Conservation (phyloP, 2,329 filamentous ascomycete species). For the Phaeoacremonium minimum region DNA sequence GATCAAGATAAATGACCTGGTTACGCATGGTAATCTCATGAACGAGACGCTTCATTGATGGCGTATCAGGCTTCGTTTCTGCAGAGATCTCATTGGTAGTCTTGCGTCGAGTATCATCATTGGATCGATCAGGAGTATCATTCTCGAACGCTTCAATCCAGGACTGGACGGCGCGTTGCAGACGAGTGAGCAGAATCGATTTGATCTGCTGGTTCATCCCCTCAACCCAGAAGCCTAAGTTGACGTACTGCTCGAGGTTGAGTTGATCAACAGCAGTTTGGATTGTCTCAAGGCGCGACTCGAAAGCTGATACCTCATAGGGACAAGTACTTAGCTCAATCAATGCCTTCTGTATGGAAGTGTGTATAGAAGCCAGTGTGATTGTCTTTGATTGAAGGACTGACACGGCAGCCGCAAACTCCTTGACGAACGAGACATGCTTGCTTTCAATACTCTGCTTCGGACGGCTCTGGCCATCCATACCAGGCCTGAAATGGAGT, state of each 20-base stretch:
- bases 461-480: background rate
- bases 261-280: conserved; percentile 94
- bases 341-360: conserved; percentile 76
- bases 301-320: conserved; percentile 78
- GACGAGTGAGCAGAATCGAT: conserved; percentile 69
- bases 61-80: conserved; percentile 44
- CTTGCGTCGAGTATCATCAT: conserved; percentile 47
- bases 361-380: conserved; percentile 72
- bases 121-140: conserved; percentile 34
- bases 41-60: conserved; percentile 67
- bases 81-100: conserved; percentile 32
- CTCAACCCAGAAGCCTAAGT: conserved; percentile 85
- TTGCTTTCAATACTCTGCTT: conserved; percentile 62
- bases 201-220: conserved; percentile 85
- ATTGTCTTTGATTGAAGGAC: conserved; percentile 84
- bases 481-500: conserved; percentile 64
- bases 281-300: conserved; percentile 74
- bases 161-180: conserved; percentile 76
- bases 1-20: conserved; percentile 94
- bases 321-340: conserved; percentile 79
- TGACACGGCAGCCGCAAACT: conserved; percentile 84
- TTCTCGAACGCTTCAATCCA: conserved; percentile 87
- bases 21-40: conserved; percentile 98
- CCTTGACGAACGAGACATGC: conserved; percentile 93
- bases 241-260: conserved; percentile 93